A percentile compares a stretch with the other conserved stretches of the same genome.
phyloP scores from a whole-genome alignment of 257 asterid genomes.

The Solanum lycopersicoides region DNA sequence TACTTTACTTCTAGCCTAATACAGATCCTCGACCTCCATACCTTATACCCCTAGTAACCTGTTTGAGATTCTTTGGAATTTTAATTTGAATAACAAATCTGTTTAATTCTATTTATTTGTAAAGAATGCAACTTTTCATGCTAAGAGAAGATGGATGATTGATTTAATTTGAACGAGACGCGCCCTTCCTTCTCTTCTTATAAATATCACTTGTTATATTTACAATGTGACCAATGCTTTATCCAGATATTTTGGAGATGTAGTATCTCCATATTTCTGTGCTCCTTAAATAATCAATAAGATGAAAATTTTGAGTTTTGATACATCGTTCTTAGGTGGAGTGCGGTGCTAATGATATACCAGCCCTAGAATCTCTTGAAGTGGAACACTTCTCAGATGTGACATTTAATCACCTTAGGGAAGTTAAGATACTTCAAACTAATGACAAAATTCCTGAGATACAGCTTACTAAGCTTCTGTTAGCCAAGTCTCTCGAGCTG shows the following conservation, averaged over 20 bases:
- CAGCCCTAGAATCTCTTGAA: background rate
- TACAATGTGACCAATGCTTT: background rate
- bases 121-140: background rate
- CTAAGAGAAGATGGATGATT: background rate
- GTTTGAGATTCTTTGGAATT: background rate
- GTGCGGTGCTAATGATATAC: background rate
- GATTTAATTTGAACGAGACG: background rate
- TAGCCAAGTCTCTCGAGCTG: background rate
- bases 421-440: background rate
- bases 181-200: background rate
- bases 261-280: background rate
- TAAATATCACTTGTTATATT: background rate
- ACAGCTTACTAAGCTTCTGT: background rate
- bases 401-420: background rate
- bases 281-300: background rate
- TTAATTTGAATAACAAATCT: background rate
- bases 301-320: background rate
- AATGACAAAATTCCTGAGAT: background rate
- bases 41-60: background rate
- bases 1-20: background rate
- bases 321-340: background rate
- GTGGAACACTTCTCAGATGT: background rate
- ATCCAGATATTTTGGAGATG: background rate
- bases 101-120: background rate
- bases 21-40: background rate